phyloP scores from a whole-genome alignment of 495 filamentous ascomycete genomes.

The Lepraria neglecta region DNA sequence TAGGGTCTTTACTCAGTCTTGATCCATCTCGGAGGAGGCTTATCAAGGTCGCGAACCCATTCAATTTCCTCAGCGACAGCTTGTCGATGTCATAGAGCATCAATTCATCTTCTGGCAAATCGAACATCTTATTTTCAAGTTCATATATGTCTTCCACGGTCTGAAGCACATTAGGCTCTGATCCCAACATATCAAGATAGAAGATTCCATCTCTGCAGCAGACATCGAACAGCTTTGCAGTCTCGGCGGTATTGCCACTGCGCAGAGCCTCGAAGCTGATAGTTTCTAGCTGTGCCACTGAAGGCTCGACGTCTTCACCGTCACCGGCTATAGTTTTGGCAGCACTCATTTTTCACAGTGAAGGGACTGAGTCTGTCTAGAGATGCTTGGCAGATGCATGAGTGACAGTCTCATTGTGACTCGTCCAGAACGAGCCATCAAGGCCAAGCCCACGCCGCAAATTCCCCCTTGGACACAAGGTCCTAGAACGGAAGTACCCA shows the following conservation, averaged over 20 bases:
- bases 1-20: neutral
- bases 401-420: too few relatives aligned
- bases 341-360: too few relatives aligned
- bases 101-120: conserved; percentile 36
- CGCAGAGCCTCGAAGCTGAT: conserved; percentile 9
- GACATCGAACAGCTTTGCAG: conserved; percentile 41
- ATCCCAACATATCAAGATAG: conserved; percentile 41
- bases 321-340: too few relatives aligned
- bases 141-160: conserved; percentile 26
- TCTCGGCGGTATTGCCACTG: conserved; percentile 15
- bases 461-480: too few relatives aligned
- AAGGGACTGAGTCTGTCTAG: too few relatives aligned
- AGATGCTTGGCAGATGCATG: too few relatives aligned
- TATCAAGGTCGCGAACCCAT: conserved; percentile 38
- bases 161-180: neutral
- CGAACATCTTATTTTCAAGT: conserved; percentile 46
- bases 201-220: conserved; percentile 50
- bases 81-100: conserved; percentile 28
- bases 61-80: conserved; percentile 41
- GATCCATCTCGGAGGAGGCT: conserved; percentile 21
- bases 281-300: conserved; percentile 3
- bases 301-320: neutral
- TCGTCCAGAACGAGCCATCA: too few relatives aligned
- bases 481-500: too few relatives aligned
- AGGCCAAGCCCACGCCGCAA: too few relatives aligned